A percentile compares a stretch with the other conserved stretches of the same genome.
Conservation (phyloP, 2,329 filamentous ascomycete species). For the Cylindrodendrum hubeiense region DNA sequence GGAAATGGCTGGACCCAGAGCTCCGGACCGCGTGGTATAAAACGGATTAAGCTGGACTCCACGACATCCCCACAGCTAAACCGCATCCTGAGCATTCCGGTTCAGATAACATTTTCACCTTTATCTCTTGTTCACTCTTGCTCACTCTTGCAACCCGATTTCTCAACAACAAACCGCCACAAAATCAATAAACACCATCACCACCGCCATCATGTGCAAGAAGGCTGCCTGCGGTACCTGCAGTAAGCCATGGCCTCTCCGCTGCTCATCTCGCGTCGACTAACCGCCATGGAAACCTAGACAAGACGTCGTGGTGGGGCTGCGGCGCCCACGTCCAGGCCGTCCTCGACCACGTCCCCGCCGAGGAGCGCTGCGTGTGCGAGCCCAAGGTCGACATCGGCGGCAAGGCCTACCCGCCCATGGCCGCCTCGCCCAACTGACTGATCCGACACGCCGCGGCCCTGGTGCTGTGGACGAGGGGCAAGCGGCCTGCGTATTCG, state of each 20-base stretch:
- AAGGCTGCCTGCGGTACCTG: slow-evolving; percentile 24
- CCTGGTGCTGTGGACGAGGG: slow-evolving; percentile 45
- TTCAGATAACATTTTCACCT: neutral
- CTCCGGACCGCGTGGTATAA: neutral
- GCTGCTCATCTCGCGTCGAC: neutral
- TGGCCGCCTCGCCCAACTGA: slow-evolving; percentile 62
- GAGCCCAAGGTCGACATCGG: slow-evolving; percentile 71
- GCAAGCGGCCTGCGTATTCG: slow-evolving; percentile 47
- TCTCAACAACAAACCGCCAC: neutral
- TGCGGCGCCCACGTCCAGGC: slow-evolving; percentile 72
- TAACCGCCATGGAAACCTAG: slow-evolving; percentile 23
- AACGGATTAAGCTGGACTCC: neutral
- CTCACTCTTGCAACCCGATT: no score
- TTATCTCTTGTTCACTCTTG: no score
- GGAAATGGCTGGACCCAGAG: neutral
- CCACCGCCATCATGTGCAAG: slow-evolving; percentile 17
- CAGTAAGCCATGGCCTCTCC: slow-evolving; percentile 16
- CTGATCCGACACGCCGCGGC: slow-evolving; percentile 46
- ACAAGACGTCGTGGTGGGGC: slow-evolving; percentile 68
- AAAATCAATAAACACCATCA: neutral
- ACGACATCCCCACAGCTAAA: neutral
- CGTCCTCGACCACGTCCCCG: slow-evolving; percentile 72
- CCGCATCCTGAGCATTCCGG: neutral
- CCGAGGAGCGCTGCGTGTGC: slow-evolving; percentile 74
- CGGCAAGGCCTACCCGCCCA: slow-evolving; percentile 74